A percentile compares a stretch with the other conserved stretches of the same genome.
phyloP scores from a whole-genome alignment of 192 early-diverging fungal genomes.

The Backusella tarrabulga region DNA sequence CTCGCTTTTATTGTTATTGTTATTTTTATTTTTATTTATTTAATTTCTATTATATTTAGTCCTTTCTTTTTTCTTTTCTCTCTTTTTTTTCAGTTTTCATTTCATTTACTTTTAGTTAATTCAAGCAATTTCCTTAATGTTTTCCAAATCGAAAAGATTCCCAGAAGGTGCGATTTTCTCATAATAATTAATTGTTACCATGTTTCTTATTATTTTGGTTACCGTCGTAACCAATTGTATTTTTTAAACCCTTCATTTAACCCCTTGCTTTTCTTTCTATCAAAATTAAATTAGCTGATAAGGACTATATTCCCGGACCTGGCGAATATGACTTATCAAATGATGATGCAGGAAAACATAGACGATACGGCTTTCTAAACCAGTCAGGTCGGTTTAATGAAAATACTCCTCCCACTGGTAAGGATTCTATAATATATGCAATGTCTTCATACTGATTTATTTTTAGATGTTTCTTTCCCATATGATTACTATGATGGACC shows the following conservation, averaged over 20 bases:
- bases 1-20: constrained; percentile 5
- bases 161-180: constrained; percentile 13
- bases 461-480: constrained; percentile 2
- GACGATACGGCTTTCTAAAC: constrained; percentile 7
- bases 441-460: neutral
- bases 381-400: constrained; percentile 12
- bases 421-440: neutral
- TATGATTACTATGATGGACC: neutral
- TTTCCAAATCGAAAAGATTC: constrained; percentile 27
- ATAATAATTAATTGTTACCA: neutral
- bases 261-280: neutral
- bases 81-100: neutral
- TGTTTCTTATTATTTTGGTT: neutral
- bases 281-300: neutral
- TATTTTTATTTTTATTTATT: neutral
- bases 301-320: constrained; percentile 29
- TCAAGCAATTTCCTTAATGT: constrained; percentile 9
- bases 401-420: neutral
- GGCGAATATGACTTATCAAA: constrained; percentile 19
- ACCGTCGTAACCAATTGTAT: neutral
- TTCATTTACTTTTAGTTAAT: neutral
- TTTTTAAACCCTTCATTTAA: neutral
- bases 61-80: neutral
- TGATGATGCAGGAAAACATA: neutral
- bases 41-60: neutral